Evolutionary conservation across 2,329 filamentous ascomycete genomes (phyloP), one percentile per base, ranked within the genome.

Genomic region (Chaetomium globosum): DNA sequence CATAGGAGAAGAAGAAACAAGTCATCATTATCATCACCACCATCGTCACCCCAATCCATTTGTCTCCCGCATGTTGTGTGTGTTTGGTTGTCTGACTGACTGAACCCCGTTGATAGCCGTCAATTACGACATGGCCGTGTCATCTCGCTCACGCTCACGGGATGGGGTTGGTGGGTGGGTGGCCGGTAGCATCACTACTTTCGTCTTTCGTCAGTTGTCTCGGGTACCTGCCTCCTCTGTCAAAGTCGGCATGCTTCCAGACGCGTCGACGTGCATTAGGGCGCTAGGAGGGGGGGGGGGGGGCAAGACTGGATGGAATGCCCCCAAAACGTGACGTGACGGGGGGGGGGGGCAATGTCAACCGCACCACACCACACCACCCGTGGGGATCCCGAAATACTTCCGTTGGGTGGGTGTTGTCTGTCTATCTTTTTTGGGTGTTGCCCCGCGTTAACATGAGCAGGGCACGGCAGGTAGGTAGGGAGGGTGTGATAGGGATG

Each of bases 251-350:
- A 36, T 19, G 31, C 23, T 60, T 66, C 63, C 56, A 3, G 52
- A 52, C 51, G 55, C 13, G 64, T 59, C 63, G 43, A 60, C 59
- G 13, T 63, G 63, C 60, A 63, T 65, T 13, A 39, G 13, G 21
- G 53, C 2, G 23, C 16, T 36, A 10, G 21, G 49, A 36, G 26
- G 26, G 49, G 36, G 31, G 8, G 21, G 49, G 48, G 26, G 26
- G 49, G 36, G 31, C 39, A 66, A 48, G 59, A 49, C 63, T 65
- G 60, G 57, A 66, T 64, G 10, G 66, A 64, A 64, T 36, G 33
- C 33, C 58, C n/a, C 33, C 16, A 53, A 57, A 59, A 51, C 5
- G 33, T 46, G 59, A 60, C 30, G 26, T 26, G 26, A 26, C 26
- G 26, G 33, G 33, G 54, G 28, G 26, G 33, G 33, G 54, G 28